phyloP scores from a whole-genome alignment of 768 basidiomycete genomes.

The Leucocoprinus sp. region DNA sequence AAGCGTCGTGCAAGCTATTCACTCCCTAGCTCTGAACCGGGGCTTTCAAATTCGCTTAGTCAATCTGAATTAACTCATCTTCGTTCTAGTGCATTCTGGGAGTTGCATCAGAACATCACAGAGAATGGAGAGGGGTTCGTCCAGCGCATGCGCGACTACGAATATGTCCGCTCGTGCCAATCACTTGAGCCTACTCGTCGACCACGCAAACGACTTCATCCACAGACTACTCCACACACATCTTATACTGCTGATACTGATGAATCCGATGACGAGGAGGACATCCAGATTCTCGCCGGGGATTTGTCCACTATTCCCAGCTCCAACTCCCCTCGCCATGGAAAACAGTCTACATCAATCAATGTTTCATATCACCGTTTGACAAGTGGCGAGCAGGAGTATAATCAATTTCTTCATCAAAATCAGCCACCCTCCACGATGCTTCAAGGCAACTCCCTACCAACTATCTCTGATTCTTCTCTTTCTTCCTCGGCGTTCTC shows the following conservation, averaged over 20 bases:
- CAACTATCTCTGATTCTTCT: not conserved
- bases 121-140: slow-evolving; percentile 64
- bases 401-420: not conserved
- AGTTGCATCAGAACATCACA: slow-evolving; percentile 52
- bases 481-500: slow-evolving; percentile 1
- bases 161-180: slow-evolving; percentile 37
- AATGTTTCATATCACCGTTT: slow-evolving; percentile 15
- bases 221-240: slow-evolving; percentile 9
- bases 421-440: not conserved
- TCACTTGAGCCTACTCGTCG: slow-evolving; percentile 10
- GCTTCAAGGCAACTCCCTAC: not conserved
- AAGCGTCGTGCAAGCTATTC: slow-evolving; percentile 8
- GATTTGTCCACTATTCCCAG: slow-evolving; percentile 19
- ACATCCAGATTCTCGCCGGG: slow-evolving; percentile 47
- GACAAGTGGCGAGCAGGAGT: not conserved
- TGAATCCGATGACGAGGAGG: slow-evolving; percentile 46
- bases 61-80: slow-evolving; percentile 25
- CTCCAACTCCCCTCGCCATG: slow-evolving; percentile 15
- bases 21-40: slow-evolving; percentile 7
- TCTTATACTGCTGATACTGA: slow-evolving; percentile 19
- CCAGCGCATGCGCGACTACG: slow-evolving; percentile 67
- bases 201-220: slow-evolving; percentile 29
- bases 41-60: slow-evolving; percentile 10
- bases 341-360: slow-evolving; percentile 36
- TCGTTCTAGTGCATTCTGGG: slow-evolving; percentile 57